Evolutionary conservation across 495 filamentous ascomycete genomes (phyloP), one percentile per base, ranked within the genome.

Genomic region (Podospora fimiseda): DNA sequence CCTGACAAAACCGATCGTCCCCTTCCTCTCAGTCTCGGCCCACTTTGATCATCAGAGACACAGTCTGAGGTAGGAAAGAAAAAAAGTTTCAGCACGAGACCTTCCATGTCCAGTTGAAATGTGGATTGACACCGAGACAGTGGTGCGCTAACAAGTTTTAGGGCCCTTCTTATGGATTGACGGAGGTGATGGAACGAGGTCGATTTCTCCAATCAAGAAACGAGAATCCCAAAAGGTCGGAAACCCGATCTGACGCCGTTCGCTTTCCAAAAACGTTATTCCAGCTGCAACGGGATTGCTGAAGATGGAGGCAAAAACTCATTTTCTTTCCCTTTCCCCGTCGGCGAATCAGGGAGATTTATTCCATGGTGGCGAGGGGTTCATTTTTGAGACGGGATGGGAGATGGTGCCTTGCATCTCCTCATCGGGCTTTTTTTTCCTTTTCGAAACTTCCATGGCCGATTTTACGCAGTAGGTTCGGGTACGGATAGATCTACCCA

Each of bases 321-420:
- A 27, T 15, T 30, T 33, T 15, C 33, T 40, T 40, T 5, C 27
- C 27, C 27, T 11, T 33, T 33, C 11, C 27, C 27, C 27, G 27
- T 11, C 18, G 37, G 37, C 50, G 16, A 47, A 36, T 37, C 38
- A 30, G 50, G 21, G 38, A 38, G 43, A 27, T 37, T 30, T 40
- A 39, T 14, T 58, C 24, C 20, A 24, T 43, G 11, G 30, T 41
- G 46, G 22, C 33, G 19, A 15, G 22, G 16, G 19, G 43, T 36
- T 53, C 18, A 18, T 53, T 56, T 48, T 49, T 58, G 27, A 33
- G 27, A 11, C 27, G 27, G 27, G 27, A 33, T 48, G 41, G 53
- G 55, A 30, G 46, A 27, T 48, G 36, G 56, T 59, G 47, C 56
- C 52, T 59, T 59, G 56, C 56, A 59, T 44, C 39, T 52, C 18